phyloP scores from a whole-genome alignment of 2,329 filamentous ascomycete genomes.

The Acrocalymma vagum region DNA sequence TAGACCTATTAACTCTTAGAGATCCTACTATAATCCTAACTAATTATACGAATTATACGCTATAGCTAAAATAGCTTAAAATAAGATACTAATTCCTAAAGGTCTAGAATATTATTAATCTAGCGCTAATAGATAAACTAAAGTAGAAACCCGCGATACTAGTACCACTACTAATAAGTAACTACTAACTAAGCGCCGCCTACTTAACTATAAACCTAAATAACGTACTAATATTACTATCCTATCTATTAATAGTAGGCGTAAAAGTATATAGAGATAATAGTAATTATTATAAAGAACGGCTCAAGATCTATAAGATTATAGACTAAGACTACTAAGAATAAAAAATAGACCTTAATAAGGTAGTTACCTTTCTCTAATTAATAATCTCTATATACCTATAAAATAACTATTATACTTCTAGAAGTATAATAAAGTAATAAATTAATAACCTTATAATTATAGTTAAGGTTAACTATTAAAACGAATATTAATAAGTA shows the following conservation, averaged over 20 bases:
- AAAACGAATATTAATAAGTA: slow-evolving; percentile 2
- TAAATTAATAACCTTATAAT: slow-evolving; percentile 1
- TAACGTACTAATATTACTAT: slow-evolving; percentile 1
- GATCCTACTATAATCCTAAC: slow-evolving; percentile 71
- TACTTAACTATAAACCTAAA: not conserved
- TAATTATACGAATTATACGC: not conserved
- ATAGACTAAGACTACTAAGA: slow-evolving; percentile 2
- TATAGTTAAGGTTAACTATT: slow-evolving; percentile 2
- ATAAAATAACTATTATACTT: slow-evolving; percentile 3
- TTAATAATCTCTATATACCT: slow-evolving; percentile 1
- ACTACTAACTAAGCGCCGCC: not conserved
- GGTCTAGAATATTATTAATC: not conserved
- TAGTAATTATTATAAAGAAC: slow-evolving; percentile 5
- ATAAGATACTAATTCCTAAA: slow-evolving; percentile 3
- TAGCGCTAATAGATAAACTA: not conserved
- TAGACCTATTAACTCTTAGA: no score
- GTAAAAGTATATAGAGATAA: slow-evolving; percentile 6
- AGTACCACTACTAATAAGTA: not conserved
- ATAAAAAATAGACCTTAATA: slow-evolving; percentile 1
- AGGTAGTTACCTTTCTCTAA: slow-evolving; percentile 5
- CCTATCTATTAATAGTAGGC: slow-evolving; percentile 2
- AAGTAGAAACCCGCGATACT: not conserved
- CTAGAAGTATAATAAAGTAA: slow-evolving; percentile 1
- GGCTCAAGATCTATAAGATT: slow-evolving; percentile 5
- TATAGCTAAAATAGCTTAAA: slow-evolving; percentile 1